Evolutionary conservation across 1,284 basidiomycete species (phyloP).

Genomic region (Boletus sp.): DNA sequence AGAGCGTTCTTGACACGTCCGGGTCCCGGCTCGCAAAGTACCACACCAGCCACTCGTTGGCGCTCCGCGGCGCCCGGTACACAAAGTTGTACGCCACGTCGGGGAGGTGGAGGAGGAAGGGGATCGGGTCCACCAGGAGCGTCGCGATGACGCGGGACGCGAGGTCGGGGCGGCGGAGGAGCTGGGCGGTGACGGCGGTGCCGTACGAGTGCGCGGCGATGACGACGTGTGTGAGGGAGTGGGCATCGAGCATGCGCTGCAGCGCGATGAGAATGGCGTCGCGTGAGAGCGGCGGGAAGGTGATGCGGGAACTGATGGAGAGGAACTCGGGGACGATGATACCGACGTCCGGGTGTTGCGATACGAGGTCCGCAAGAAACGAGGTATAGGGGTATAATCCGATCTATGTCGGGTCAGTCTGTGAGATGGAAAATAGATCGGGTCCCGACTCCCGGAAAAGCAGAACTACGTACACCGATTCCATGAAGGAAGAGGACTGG

Average conservation of each 20-base stretch:
- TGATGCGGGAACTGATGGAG: slow-evolving; percentile 58
- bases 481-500: slow-evolving; percentile 64
- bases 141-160: slow-evolving; percentile 37
- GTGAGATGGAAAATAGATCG: too few relatives aligned
- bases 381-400: slow-evolving; percentile 54
- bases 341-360: slow-evolving; percentile 43
- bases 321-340: slow-evolving; percentile 58
- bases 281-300: slow-evolving; percentile 30
- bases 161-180: slow-evolving; percentile 37
- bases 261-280: slow-evolving; percentile 25
- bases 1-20: slow-evolving; percentile 55
- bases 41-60: slow-evolving; percentile 66
- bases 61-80: slow-evolving; percentile 48
- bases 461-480: slow-evolving; percentile 47
- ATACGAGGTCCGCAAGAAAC: slow-evolving; percentile 45
- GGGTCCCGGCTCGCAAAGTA: slow-evolving; percentile 62
- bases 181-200: slow-evolving; percentile 51
- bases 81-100: slow-evolving; percentile 62
- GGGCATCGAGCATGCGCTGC: slow-evolving; percentile 40
- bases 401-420: slow-evolving; percentile 39
- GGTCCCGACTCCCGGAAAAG: too few relatives aligned
- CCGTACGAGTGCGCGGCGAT: slow-evolving; percentile 60
- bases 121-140: slow-evolving; percentile 60
- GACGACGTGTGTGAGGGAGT: slow-evolving; percentile 41
- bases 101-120: slow-evolving; percentile 58